These are phyloP conservation scores for Psilocybe subaeruginosa DNA, from an alignment of 768 basidiomycete species.

Conservation along the genomic window DNA sequence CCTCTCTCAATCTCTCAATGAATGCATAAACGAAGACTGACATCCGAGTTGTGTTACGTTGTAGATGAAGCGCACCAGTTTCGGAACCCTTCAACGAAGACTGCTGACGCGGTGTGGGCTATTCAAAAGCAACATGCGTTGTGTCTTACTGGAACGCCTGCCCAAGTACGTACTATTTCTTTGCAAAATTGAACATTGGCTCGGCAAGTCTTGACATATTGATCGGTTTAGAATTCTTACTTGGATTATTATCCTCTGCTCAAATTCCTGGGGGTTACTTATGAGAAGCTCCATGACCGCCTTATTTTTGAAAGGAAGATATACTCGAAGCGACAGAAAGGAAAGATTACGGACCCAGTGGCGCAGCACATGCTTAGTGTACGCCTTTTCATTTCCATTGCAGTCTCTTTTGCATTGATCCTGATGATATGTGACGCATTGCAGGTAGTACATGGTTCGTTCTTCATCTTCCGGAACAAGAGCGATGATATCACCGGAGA, in stretches of 20 bases:
- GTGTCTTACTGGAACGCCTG: conserved; percentile 17
- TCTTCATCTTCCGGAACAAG: conserved; percentile 11
- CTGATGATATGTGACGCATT: background rate
- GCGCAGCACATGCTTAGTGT: background rate
- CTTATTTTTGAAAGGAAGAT: background rate
- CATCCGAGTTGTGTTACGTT: too few relatives aligned
- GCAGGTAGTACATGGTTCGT: conserved; percentile 6
- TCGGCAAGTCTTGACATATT: too few relatives aligned
- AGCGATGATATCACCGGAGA: conserved; percentile 1
- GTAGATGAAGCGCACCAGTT: conserved; percentile 15
- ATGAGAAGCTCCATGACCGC: conserved; percentile 6
- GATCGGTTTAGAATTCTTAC: conserved; percentile 2
- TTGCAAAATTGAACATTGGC: too few relatives aligned
- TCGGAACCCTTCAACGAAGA: conserved; percentile 12
- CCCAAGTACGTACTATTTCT: background rate
- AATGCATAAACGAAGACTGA: too few relatives aligned
- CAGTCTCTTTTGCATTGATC: too few relatives aligned
- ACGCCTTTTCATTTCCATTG: background rate
- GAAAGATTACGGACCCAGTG: background rate
- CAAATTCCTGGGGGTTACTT: conserved; percentile 6
- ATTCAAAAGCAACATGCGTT: conserved; percentile 10
- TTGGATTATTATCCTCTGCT: conserved; percentile 8
- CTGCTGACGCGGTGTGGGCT: conserved; percentile 7
- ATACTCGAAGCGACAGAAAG: background rate
- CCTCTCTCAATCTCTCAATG: too few relatives aligned